Base-by-base conservation (phyloP, 345 rosid genomes). In the Boechera retrofracta region DNA sequence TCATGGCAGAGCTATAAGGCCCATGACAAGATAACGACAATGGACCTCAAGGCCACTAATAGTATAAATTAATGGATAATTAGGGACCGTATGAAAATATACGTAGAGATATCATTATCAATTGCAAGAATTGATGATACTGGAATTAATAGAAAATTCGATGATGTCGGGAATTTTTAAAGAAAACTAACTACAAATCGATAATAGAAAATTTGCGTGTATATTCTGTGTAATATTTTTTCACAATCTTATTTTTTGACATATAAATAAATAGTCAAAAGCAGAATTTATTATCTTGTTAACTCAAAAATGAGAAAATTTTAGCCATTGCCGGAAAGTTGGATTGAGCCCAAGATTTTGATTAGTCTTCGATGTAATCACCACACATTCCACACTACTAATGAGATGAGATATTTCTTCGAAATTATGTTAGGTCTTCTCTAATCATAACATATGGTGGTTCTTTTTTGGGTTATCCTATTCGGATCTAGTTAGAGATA, bases 31-130 rank as follows among this genome's bases (percentile, higher is more conserved):
- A 13, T 59, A 35, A 24, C 7, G 57, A 51, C 10, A 29, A 16
- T 51, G 62, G 62, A 29, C 32, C 21, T 51, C 32, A 59, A 71
- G 75, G 67, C 67, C 58, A 48, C 0, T 70, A 0, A 42, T 6
- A 16, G 32, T 69, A 41, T 31, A 42, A 12, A 10, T 16, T n/a
- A 28, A 11, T 60, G 6, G 18, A 38, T 26, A 3, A 26, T 15
- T 15, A 15, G 26, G 26, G 64, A 35, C 38, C 26, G 62, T 9
- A 9, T 39, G 28, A 38, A 26, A 28, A 67, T 49, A 15, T 5
- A 31, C 21, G 10, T 16, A 35, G 57, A 35, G 18, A 15, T 5
- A 33, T 33, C 11, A 12, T 52, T 10, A 52, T 51, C 26, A 65
- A 18, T 12, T 67, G 51, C 26, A 53, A 68, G 26, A 28, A 28